A percentile compares a stretch with the other conserved stretches of the same genome.
Evolutionary conservation across 2,329 filamentous ascomycete genomes (phyloP).

Genomic region (Cryphonectria nitschkei): DNA sequence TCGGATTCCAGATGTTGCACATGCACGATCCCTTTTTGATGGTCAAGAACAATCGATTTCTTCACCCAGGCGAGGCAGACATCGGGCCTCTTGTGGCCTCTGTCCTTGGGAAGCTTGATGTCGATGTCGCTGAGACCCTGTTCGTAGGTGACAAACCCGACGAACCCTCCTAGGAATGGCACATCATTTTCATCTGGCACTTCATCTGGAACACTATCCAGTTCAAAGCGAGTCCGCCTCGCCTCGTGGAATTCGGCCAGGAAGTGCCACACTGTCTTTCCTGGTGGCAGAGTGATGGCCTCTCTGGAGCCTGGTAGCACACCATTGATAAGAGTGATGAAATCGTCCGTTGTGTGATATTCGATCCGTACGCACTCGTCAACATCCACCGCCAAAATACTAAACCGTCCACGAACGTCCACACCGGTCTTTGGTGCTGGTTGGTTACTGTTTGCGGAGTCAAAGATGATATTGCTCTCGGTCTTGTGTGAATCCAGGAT

Average conservation of each 20-base stretch:
- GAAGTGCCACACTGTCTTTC: slow-evolving; percentile 53
- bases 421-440: slow-evolving; percentile 43
- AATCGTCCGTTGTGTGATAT: slow-evolving; percentile 55
- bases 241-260: slow-evolving; percentile 50
- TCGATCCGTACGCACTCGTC: slow-evolving; percentile 60
- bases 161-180: slow-evolving; percentile 80
- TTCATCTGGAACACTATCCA: slow-evolving; percentile 14
- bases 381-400: slow-evolving; percentile 72
- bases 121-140: slow-evolving; percentile 69
- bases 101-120: slow-evolving; percentile 42
- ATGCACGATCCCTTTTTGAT: slow-evolving; percentile 62
- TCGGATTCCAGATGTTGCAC: slow-evolving; percentile 66
- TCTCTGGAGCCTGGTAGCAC: background rate
- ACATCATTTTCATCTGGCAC: slow-evolving; percentile 34
- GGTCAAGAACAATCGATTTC: slow-evolving; percentile 77
- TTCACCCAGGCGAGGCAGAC: slow-evolving; percentile 77
- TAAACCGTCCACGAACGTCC: slow-evolving; percentile 65
- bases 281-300: slow-evolving; percentile 35
- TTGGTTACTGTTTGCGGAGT: slow-evolving; percentile 60
- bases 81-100: slow-evolving; percentile 61
- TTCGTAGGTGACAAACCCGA: slow-evolving; percentile 86
- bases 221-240: slow-evolving; percentile 32
- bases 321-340: slow-evolving; percentile 36
- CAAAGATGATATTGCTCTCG: slow-evolving; percentile 60
- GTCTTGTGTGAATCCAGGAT: slow-evolving; percentile 42